Percentiles rank a stretch among this genome's conserved stretches.
phyloP scores from a whole-genome alignment of 148 eudicot species.

The Heliosperma pusillum region DNA sequence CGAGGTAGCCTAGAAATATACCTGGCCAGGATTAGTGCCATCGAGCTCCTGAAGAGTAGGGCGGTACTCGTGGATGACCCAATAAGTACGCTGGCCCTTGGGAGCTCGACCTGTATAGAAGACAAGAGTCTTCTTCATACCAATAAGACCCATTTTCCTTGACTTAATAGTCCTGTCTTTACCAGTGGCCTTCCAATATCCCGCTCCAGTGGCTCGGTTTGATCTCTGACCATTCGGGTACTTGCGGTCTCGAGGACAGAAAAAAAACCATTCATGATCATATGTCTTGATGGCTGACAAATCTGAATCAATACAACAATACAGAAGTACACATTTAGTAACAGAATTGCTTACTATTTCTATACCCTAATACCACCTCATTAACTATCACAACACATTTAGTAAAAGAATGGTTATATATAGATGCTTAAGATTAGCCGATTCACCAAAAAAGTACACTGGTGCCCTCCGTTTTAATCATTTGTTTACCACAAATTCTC shows the following conservation, averaged over 20 bases:
- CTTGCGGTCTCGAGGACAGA: slow-evolving; percentile 91
- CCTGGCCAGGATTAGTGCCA: slow-evolving; percentile 93
- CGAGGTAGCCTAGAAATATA: slow-evolving; percentile 15
- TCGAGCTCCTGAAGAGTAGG: slow-evolving; percentile 67
- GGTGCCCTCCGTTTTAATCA: background rate
- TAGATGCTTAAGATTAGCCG: background rate
- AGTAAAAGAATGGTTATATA: background rate
- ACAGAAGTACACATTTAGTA: background rate
- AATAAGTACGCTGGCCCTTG: slow-evolving; percentile 67
- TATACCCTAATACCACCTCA: background rate
- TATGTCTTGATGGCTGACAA: slow-evolving; percentile 55
- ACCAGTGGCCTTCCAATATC: slow-evolving; percentile 99
- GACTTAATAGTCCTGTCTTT: slow-evolving; percentile 72
- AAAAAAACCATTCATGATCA: slow-evolving; percentile 92
- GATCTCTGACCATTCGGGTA: slow-evolving; percentile 87
- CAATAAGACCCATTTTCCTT: slow-evolving; percentile 50
- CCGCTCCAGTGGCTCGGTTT: slow-evolving; percentile 71
- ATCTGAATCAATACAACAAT: slow-evolving; percentile 42
- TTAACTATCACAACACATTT: background rate
- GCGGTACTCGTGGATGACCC: slow-evolving; percentile 97
- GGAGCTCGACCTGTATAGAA: slow-evolving; percentile 94
- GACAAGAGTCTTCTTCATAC: slow-evolving; percentile 91
- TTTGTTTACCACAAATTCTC: background rate
- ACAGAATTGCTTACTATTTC: background rate
- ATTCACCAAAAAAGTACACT: background rate